Conservation (phyloP, 495 filamentous ascomycete genomes). For the Penicillium maclennaniae region DNA sequence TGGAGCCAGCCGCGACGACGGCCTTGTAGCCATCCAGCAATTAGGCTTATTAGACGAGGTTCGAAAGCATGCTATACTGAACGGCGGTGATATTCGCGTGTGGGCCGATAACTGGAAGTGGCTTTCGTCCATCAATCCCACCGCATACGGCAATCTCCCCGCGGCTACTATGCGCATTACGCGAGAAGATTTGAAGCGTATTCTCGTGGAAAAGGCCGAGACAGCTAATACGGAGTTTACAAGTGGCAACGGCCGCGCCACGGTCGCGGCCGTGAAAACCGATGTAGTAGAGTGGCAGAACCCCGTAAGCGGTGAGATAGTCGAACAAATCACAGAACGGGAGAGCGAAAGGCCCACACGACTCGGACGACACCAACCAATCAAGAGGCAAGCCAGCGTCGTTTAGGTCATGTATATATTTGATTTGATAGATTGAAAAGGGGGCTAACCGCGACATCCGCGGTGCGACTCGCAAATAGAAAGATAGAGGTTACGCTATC, state of each 20-base stretch:
- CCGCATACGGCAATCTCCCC: constrained; percentile 3
- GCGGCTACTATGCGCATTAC: constrained; percentile 10
- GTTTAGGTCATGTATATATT: too few relatives aligned
- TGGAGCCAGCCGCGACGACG: constrained; percentile 2
- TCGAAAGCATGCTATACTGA: constrained; percentile 5
- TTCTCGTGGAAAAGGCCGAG: constrained; percentile 2
- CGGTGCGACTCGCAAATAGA: background rate
- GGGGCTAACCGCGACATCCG: background rate
- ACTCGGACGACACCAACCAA: too few relatives aligned
- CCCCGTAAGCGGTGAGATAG: too few relatives aligned
- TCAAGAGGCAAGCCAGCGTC: too few relatives aligned
- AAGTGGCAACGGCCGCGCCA: too few relatives aligned
- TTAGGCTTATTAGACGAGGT: constrained; percentile 8
- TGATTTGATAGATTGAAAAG: too few relatives aligned
- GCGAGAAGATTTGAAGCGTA: constrained; percentile 5
- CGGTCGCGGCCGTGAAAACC: too few relatives aligned
- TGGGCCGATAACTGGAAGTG: constrained; percentile 10
- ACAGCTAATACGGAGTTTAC: too few relatives aligned
- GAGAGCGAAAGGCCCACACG: too few relatives aligned
- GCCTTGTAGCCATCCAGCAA: constrained; percentile 7
- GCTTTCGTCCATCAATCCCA: constrained; percentile 12
- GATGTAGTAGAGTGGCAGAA: too few relatives aligned
- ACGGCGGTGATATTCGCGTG: constrained; percentile 7
- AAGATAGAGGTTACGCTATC: constrained; percentile 2
- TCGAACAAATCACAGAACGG: too few relatives aligned